Base-by-base conservation (phyloP, 441 rosid genomes). In the Capsella rubella region DNA sequence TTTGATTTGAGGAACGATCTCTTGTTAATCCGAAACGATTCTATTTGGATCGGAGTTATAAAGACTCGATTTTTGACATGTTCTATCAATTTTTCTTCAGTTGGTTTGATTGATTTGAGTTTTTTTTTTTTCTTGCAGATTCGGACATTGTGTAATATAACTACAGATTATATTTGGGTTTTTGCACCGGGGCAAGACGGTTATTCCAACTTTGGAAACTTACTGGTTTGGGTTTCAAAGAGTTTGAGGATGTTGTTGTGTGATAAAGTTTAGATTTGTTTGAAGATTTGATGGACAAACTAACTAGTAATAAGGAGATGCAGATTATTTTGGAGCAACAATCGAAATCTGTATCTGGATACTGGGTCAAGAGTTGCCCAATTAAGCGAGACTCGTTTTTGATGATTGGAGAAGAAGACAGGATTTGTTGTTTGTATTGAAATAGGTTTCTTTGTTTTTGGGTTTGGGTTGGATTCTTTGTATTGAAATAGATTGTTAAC, bases 291-390 rank as follows among this genome's bases (percentile, higher is more conserved):
- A 72, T 81, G 80, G 80, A 68, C 47, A 51, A 39, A 16, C 6
- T 37, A 74, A 34, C 8, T 34, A 34, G 77, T 40, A 13, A n/a
- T 77, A 73, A 67, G 81, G 34, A 77, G 80, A 75, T 65, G 86
- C 82, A 82, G 70, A 74, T 69, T 76, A 73, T 52, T 67, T 75
- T 63, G 70, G 80, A 76, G 80, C 77, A 75, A 73, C 66, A 50
- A 74, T 72, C 56, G 64, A 64, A 69, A 81, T 71, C 77, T 74
- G 67, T 77, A 59, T 72, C 69, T 4, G 64, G 81, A 54, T 81
- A 75, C 79, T 65, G 81, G 83, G 83, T 78, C 53, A 16, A 55
- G 32, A 46, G 52, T 76, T 69, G 11, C 79, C 65, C 58, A 69
- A 62, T 52, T 71, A 51, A 79, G 69, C 50, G 50, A 64, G 45